These are phyloP conservation scores for Trichosanthes truncata DNA, from an alignment of 306 rosid species.

Conservation along the genomic window DNA sequence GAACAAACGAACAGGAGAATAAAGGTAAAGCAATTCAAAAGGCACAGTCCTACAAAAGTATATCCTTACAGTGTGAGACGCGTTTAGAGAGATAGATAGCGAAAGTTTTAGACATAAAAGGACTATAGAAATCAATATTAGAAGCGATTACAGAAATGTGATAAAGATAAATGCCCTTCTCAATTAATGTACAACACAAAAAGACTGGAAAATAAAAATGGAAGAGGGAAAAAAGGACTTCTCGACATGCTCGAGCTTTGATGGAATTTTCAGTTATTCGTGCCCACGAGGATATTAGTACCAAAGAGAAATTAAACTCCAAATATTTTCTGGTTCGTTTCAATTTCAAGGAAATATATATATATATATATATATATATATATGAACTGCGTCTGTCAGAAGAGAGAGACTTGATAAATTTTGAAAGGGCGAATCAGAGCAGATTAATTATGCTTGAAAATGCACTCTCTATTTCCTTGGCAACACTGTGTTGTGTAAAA, in stretches of 20 bases:
- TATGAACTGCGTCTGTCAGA: neutral
- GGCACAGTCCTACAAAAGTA: neutral
- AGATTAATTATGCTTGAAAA: neutral
- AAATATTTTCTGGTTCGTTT: neutral
- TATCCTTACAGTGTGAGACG: neutral
- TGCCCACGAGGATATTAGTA: neutral
- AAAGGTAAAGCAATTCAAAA: slow-evolving; percentile 7
- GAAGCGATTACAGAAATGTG: neutral
- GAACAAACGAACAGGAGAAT: slow-evolving; percentile 3
- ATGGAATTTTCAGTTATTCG: slow-evolving; percentile 1
- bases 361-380: too few relatives aligned
- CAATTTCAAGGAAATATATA: neutral
- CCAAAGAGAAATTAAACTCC: neutral
- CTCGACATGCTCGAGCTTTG: slow-evolving; percentile 3
- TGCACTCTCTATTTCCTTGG: neutral
- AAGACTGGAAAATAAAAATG: neutral
- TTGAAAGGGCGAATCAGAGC: neutral
- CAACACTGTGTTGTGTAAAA: neutral
- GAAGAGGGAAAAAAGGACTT: neutral
- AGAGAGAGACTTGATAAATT: neutral
- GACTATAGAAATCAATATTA: neutral
- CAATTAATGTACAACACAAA: slow-evolving; percentile 2
- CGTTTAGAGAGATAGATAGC: neutral
- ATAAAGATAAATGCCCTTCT: slow-evolving; percentile 1
- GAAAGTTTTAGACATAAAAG: neutral